These are phyloP conservation scores for Verbascum thapsus DNA, from an alignment of 257 asterid species.

Conservation along the genomic window DNA sequence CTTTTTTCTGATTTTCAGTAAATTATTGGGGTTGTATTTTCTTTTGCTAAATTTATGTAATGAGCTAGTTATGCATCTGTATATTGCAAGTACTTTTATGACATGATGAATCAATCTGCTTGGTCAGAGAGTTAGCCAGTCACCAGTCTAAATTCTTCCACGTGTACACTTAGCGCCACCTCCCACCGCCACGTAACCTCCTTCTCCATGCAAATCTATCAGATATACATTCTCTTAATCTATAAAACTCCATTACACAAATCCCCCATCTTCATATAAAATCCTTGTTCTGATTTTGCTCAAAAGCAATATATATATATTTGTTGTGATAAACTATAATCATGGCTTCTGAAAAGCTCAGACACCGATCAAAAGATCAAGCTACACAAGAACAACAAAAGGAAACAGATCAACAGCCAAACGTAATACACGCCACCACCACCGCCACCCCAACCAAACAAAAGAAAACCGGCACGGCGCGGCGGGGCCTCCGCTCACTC, in stretches of 20 bases:
- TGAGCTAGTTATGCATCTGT: too few relatives aligned
- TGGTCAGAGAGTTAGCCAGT: slow-evolving; percentile 1
- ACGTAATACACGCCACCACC: not conserved
- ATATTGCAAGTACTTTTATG: too few relatives aligned
- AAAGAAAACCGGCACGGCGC: slow-evolving; percentile 46
- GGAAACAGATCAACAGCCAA: slow-evolving; percentile 11
- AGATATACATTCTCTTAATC: slow-evolving; percentile 37
- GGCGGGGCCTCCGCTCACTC: slow-evolving; percentile 75
- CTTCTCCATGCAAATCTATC: slow-evolving; percentile 26
- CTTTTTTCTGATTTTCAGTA: too few relatives aligned
- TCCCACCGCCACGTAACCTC: slow-evolving; percentile 43
- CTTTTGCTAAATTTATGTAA: too few relatives aligned
- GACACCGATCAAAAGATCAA: slow-evolving; percentile 50
- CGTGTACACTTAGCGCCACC: slow-evolving; percentile 42
- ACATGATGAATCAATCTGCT: too few relatives aligned
- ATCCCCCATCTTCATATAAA: not conserved
- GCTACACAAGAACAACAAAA: too few relatives aligned
- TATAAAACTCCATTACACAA: slow-evolving; percentile 30
- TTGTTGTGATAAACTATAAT: too few relatives aligned
- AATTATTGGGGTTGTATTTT: too few relatives aligned
- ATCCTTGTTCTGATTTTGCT: not conserved
- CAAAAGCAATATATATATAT: too few relatives aligned
- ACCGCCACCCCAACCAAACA: slow-evolving; percentile 26
- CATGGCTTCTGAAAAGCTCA: slow-evolving; percentile 63
- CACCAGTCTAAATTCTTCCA: slow-evolving; percentile 17